Evolutionary conservation across 2,329 filamentous ascomycete genomes (phyloP).

Genomic region (Escovopsis sp.): DNA sequence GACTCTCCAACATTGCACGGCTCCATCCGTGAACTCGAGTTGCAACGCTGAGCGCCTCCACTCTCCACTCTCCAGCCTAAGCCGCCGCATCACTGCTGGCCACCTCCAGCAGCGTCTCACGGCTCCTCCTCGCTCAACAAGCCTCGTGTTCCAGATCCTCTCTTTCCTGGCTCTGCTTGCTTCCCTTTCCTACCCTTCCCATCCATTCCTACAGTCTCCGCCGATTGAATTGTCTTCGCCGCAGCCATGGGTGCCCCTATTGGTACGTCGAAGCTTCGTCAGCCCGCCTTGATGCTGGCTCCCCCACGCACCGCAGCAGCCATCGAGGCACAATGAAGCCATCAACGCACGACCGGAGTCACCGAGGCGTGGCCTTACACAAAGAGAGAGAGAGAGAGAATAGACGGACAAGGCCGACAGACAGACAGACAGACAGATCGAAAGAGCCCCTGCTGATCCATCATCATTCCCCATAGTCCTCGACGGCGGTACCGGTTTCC

Average conservation of each 20-base stretch:
- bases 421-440: no score
- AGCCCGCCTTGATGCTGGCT: conserved; percentile 2
- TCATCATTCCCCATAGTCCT: conserved; percentile 49
- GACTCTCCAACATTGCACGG: neutral
- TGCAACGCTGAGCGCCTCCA: neutral
- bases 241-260: conserved; percentile 39
- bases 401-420: no score
- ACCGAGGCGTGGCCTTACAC: conserved; percentile 7
- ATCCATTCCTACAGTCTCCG: neutral
- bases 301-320: neutral
- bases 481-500: conserved; percentile 98
- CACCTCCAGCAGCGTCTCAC: no score
- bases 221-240: conserved; percentile 8
- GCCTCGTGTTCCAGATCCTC: no score
- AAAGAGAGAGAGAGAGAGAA: no score
- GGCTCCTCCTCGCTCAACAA: no score
- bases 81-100: neutral
- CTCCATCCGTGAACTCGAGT: neutral
- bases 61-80: no score
- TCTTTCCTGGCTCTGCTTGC: no score
- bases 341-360: conserved; percentile 6
- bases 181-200: neutral
- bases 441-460: no score
- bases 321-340: neutral
- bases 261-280: conserved; percentile 25